phyloP scores from a whole-genome alignment of 2,329 filamentous ascomycete genomes.

The Penicillium palitans region DNA sequence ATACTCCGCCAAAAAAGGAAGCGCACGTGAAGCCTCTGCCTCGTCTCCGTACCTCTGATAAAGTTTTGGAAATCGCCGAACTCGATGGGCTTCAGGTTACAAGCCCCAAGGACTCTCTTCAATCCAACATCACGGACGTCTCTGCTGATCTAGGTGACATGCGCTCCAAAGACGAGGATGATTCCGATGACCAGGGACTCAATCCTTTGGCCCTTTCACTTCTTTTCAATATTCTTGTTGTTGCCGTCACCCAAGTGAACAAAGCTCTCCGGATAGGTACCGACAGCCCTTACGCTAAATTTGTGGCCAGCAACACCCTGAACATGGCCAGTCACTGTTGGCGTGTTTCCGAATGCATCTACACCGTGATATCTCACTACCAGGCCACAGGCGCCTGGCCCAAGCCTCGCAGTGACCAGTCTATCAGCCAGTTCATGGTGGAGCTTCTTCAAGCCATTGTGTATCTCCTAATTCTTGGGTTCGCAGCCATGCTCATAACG shows the following conservation, averaged over 20 bases:
- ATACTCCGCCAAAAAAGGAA: slow-evolving; percentile 5
- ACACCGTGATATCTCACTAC: slow-evolving; percentile 30
- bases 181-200: slow-evolving; percentile 14
- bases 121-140: slow-evolving; percentile 24
- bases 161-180: slow-evolving; percentile 13
- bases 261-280: slow-evolving; percentile 21
- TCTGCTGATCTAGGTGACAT: slow-evolving; percentile 21
- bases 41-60: slow-evolving; percentile 7
- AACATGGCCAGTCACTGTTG: slow-evolving; percentile 37
- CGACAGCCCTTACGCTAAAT: slow-evolving; percentile 28
- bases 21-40: slow-evolving; percentile 6
- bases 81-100: slow-evolving; percentile 38
- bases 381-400: slow-evolving; percentile 36
- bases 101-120: slow-evolving; percentile 18
- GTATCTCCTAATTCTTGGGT: slow-evolving; percentile 37
- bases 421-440: slow-evolving; percentile 30
- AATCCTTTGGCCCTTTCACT: slow-evolving; percentile 30
- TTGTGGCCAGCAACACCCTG: slow-evolving; percentile 28
- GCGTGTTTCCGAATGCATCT: slow-evolving; percentile 28
- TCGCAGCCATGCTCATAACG: slow-evolving; percentile 33
- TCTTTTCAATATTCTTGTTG: slow-evolving; percentile 33
- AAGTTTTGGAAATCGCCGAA: slow-evolving; percentile 35
- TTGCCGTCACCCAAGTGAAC: slow-evolving; percentile 32
- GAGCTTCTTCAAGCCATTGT: slow-evolving; percentile 37
- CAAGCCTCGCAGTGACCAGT: slow-evolving; percentile 27